Percentiles rank a stretch among this genome's conserved stretches.
phyloP scores from a whole-genome alignment of 345 rosid species.

The Populus simonii region DNA sequence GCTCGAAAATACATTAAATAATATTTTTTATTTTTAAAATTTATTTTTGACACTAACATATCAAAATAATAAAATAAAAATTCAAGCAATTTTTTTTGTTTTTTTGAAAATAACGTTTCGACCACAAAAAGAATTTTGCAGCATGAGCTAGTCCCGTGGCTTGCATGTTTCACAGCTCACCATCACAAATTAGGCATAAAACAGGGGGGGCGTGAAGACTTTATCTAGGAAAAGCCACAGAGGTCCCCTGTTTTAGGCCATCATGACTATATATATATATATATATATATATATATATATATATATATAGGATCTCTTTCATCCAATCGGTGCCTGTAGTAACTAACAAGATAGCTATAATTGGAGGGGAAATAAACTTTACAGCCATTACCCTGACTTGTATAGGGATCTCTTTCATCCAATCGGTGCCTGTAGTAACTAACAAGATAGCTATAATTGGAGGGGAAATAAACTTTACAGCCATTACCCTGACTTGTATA shows the following conservation, averaged over 20 bases:
- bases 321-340: background rate
- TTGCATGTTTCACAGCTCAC: background rate
- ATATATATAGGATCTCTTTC: background rate
- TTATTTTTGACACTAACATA: no score
- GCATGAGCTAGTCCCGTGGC: background rate
- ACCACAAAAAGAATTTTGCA: no score
- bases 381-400: background rate
- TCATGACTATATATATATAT: background rate
- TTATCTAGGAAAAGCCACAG: background rate
- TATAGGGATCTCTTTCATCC: background rate
- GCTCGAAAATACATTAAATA: fast-evolving
- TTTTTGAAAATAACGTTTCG: no score
- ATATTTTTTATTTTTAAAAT: no score
- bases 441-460: background rate
- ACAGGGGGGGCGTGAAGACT: background rate
- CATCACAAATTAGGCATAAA: background rate
- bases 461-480: background rate
- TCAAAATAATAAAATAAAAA: no score
- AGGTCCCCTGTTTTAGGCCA: background rate
- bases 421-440: no score
- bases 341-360: no score
- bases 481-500: background rate
- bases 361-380: background rate
- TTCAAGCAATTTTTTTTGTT: no score
- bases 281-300: no score